These are phyloP conservation scores for Metarhizium sp. DNA, from an alignment of 2,329 filamentous ascomycete genomes.

Conservation along the genomic window DNA sequence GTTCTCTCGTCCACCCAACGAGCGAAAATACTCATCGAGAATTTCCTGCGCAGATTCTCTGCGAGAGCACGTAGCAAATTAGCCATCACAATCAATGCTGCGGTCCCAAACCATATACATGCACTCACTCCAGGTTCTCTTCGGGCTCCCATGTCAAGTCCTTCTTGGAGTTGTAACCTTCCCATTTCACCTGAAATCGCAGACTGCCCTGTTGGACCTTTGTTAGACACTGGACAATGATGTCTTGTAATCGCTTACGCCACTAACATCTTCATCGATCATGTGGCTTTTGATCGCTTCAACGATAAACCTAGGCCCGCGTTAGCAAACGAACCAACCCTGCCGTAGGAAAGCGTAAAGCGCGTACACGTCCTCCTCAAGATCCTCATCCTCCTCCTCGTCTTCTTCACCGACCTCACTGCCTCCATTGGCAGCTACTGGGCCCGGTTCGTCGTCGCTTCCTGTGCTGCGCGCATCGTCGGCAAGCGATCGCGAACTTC, in stretches of 20 bases:
- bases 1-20: conserved; percentile 53
- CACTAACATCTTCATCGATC: conserved; percentile 43
- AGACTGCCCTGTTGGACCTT: conserved; percentile 31
- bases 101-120: background rate
- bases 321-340: conserved; percentile 15
- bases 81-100: background rate
- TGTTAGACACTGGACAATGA: conserved; percentile 4
- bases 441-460: conserved; percentile 5
- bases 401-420: conserved; percentile 24
- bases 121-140: conserved; percentile 40
- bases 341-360: background rate
- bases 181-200: conserved; percentile 70
- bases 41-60: conserved; percentile 51
- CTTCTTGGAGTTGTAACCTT: conserved; percentile 59
- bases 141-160: conserved; percentile 76
- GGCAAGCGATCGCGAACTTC: conserved; percentile 15
- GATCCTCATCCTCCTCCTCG: conserved; percentile 26
- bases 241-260: background rate
- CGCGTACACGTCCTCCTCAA: conserved; percentile 34
- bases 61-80: background rate
- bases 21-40: conserved; percentile 53
- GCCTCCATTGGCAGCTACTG: conserved; percentile 10
- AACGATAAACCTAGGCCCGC: conserved; percentile 54
- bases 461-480: conserved; percentile 9
- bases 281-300: conserved; percentile 63